phyloP scores from a whole-genome alignment of 768 basidiomycete genomes.

The Auriscalpium orientale region DNA sequence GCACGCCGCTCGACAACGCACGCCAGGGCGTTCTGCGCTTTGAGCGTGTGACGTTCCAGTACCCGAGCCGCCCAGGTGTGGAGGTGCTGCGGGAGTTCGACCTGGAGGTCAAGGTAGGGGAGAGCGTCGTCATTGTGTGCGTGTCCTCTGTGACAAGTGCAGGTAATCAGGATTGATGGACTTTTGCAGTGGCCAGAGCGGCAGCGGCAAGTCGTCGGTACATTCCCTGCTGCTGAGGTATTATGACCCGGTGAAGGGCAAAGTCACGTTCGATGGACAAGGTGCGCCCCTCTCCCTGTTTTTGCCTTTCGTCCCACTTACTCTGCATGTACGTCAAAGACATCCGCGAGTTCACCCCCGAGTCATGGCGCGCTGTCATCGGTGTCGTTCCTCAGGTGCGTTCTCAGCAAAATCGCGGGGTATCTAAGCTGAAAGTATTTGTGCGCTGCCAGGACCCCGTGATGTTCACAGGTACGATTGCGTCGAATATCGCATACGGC shows the following conservation, averaged over 20 bases:
- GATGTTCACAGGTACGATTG: constrained; percentile 88
- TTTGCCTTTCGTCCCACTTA: not conserved
- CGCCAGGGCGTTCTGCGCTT: constrained; percentile 71
- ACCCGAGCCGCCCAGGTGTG: constrained; percentile 78
- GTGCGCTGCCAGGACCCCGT: constrained; percentile 53
- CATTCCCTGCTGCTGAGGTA: constrained; percentile 83
- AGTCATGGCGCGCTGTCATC: constrained; percentile 83
- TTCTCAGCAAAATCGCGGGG: not conserved
- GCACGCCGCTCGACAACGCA: constrained; percentile 45
- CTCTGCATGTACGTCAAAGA: constrained; percentile 35
- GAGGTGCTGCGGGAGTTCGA: constrained; percentile 79
- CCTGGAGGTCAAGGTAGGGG: constrained; percentile 73
- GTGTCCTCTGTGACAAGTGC: not conserved
- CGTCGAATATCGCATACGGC: constrained; percentile 91
- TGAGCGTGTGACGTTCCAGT: constrained; percentile 80
- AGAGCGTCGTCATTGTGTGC: constrained; percentile 83
- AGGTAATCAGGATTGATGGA: not conserved
- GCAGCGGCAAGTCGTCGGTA: constrained; percentile 89
- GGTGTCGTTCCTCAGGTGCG: constrained; percentile 85
- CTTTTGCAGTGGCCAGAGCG: constrained; percentile 70
- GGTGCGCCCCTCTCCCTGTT: constrained; percentile 38
- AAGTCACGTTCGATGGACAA: constrained; percentile 78
- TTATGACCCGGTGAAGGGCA: constrained; percentile 82
- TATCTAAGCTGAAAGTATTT: not conserved
- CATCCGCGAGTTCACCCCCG: constrained; percentile 76